Evolutionary conservation across 148 eudicot genomes (phyloP).

Genomic region (Spergularia bocconei): DNA sequence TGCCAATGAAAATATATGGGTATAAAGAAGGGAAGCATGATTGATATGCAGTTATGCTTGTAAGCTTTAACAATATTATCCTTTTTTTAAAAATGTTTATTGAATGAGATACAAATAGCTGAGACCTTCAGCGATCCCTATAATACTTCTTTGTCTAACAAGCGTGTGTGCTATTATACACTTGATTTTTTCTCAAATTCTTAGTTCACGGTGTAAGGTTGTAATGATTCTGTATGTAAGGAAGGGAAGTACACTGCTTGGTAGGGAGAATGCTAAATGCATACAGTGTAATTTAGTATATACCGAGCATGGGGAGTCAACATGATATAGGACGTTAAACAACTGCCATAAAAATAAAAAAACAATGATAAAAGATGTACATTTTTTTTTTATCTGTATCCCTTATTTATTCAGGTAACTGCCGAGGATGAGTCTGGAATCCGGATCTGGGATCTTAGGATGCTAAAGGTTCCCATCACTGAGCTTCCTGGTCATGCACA

Average conservation of each 20-base stretch:
- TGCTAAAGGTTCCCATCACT: slow-evolving; percentile 61
- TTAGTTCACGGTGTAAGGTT: neutral
- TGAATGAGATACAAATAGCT: neutral
- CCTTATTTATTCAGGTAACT: slow-evolving; percentile 57
- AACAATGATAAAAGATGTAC: neutral
- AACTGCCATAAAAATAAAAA: too few relatives aligned
- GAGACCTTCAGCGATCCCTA: neutral
- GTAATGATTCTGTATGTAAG: neutral
- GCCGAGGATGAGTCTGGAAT: slow-evolving; percentile 98
- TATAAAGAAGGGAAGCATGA: neutral
- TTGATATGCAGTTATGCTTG: neutral
- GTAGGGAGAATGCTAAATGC: neutral
- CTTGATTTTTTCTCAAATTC: neutral
- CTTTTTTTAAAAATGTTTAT: neutral
- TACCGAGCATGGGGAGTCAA: neutral
- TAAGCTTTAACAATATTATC: neutral
- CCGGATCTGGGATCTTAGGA: slow-evolving; percentile 96
- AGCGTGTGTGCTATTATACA: neutral
- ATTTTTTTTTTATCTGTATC: neutral
- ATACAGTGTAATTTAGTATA: too few relatives aligned
- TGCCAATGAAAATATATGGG: neutral
- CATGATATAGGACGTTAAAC: neutral
- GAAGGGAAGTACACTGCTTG: neutral
- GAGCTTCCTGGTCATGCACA: slow-evolving; percentile 99
- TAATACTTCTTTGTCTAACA: neutral